Evolutionary conservation across 179 eudicot species (phyloP).

Genomic region (Spergularia azorica): DNA sequence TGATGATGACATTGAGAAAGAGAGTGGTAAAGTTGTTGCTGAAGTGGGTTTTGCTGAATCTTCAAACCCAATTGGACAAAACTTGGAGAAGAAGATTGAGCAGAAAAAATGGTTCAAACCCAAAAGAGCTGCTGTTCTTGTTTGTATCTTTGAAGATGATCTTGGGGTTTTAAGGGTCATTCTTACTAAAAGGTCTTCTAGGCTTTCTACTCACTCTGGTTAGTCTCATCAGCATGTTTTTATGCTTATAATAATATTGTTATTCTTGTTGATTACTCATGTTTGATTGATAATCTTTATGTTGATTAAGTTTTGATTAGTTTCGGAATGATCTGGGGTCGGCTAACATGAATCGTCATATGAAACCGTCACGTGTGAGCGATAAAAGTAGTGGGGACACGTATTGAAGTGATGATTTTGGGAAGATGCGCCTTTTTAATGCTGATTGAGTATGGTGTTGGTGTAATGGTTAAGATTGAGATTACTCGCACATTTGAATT

Average conservation of each 20-base stretch:
- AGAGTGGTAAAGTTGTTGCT: conserved; percentile 54
- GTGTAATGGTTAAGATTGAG: too few species aligned
- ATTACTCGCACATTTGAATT: too few species aligned
- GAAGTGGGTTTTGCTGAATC: conserved; percentile 76
- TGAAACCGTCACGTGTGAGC: too few species aligned
- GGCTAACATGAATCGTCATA: too few species aligned
- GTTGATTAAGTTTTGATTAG: too few species aligned
- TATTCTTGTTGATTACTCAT: neutral
- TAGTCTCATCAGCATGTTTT: conserved; percentile 7
- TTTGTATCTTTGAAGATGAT: conserved; percentile 78
- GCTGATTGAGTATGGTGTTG: too few species aligned
- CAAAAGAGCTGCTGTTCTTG: conserved; percentile 83
- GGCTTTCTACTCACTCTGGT: conserved; percentile 91
- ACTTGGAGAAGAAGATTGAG: conserved; percentile 21
- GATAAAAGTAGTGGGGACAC: too few species aligned
- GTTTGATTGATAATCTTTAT: too few species aligned
- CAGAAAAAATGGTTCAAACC: conserved; percentile 34
- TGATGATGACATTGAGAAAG: conserved; percentile 37
- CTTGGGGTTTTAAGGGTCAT: conserved; percentile 66
- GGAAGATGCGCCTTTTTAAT: too few species aligned
- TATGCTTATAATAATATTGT: too few species aligned
- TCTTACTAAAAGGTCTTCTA: conserved; percentile 85
- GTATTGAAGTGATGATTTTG: too few species aligned
- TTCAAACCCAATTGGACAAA: conserved; percentile 45
- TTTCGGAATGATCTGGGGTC: too few species aligned